Base-by-base conservation (phyloP, 305 asterid species). In the Withania somnifera region DNA sequence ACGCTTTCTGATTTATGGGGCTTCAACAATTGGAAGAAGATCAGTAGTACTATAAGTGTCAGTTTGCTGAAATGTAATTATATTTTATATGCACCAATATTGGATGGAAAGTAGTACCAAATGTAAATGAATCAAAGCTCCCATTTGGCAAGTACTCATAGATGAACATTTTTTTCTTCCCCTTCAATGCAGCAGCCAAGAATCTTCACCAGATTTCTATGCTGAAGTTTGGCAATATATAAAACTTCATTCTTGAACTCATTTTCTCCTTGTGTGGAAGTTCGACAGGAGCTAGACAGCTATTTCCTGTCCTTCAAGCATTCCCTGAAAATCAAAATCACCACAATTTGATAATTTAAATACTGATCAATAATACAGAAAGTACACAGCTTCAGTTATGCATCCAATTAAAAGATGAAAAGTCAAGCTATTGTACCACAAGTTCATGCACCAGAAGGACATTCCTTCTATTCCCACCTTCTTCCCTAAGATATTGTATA, bases 171-270 rank as follows among this genome's bases (percentile, higher is more conserved):
- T 85, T n/a, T 88, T 77, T 87, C 89, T 24, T 81, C 87, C 24
- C 51, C 54, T 14, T 86, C 80, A 42, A 84, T 38, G 82, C 89
- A 87, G 51, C 87, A 88, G 51, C 91, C 91, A 24, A 83, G 69
- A 20, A 88, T 88, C 67, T 77, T 87, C 17, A 88, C 90, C 38
- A 87, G 84, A 78, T 88, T 85, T 30, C 90, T 80, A 11, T 88
- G 91, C 75, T 88, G 90, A 24, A 88, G 87, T 58, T 58, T 85
- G 40, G 90, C 89, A 54, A 87, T 87, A 51, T 84, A 71, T 3
- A 64, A 42, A 1, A 87, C 88, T 87, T 88, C 86, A 30, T 84
- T 88, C 34, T 83, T 82, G 83, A 88, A 87, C 60, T 88, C 91
- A n/a, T 77, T 81, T 9, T 24, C 32, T 30, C 89, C 91, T 85